Percentiles rank a stretch among this genome's conserved stretches.
These are phyloP conservation scores for Chytridium lagenaria DNA, from an alignment of 371 early-diverging fungal genomes.

Conservation along the genomic window DNA sequence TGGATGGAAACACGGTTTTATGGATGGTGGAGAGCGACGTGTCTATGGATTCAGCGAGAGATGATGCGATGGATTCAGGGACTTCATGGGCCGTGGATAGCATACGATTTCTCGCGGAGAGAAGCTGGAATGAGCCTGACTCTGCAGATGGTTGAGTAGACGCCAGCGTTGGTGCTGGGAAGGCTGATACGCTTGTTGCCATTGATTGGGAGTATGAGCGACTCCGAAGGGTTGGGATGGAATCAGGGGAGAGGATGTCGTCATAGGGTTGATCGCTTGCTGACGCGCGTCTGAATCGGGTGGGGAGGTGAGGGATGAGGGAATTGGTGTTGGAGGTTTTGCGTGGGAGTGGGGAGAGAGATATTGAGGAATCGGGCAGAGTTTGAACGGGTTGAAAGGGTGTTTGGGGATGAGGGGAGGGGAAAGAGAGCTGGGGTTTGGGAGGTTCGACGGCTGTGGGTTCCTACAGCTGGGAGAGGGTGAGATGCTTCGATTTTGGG, in stretches of 20 bases:
- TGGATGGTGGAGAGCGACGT: too few relatives aligned
- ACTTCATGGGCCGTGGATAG: slow-evolving; percentile 14
- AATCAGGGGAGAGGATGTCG: neutral
- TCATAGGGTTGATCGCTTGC: neutral
- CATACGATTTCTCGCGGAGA: neutral
- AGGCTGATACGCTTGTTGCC: neutral
- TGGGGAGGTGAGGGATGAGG: too few relatives aligned
- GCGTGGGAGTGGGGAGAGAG: too few relatives aligned
- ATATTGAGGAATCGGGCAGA: too few relatives aligned
- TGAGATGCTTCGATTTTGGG: too few relatives aligned
- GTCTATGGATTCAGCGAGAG: neutral
- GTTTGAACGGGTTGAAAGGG: too few relatives aligned
- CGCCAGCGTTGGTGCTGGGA: neutral
- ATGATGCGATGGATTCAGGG: neutral
- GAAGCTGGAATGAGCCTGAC: slow-evolving; percentile 1
- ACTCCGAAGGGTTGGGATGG: neutral
- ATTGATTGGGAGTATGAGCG: neutral
- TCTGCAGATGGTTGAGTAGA: neutral
- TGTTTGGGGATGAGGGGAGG: too few relatives aligned
- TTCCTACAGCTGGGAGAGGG: too few relatives aligned
- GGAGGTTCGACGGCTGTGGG: too few relatives aligned
- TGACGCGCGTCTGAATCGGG: neutral
- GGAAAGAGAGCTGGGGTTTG: too few relatives aligned
- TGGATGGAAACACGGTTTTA: too few relatives aligned
- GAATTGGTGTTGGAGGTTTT: too few relatives aligned